Percentiles rank a stretch among this genome's conserved stretches.
Conservation (phyloP, 129 eudicot species). For the Tagetes patula region DNA sequence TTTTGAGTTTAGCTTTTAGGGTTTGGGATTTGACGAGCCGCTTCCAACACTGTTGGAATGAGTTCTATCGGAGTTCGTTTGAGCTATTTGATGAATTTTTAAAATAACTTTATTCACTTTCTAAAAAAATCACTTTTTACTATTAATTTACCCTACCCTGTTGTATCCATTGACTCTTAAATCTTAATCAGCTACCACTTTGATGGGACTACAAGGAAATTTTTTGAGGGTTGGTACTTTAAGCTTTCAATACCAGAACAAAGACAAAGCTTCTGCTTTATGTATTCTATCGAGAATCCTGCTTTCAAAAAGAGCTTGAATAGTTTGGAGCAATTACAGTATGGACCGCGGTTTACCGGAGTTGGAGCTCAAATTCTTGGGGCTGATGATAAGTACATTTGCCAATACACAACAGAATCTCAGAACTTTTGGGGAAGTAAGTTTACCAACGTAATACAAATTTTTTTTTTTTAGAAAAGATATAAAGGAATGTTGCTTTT, state of each 20-base stretch:
- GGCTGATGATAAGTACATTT: slow-evolving; percentile 83
- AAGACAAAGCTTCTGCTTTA: slow-evolving; percentile 94
- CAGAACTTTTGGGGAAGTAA: slow-evolving; percentile 92
- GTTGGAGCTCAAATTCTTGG: slow-evolving; percentile 96
- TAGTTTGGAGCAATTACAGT: slow-evolving; percentile 59
- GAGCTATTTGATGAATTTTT: too few relatives aligned
- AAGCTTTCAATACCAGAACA: slow-evolving; percentile 92
- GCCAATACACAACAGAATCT: slow-evolving; percentile 76
- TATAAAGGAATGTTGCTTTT: not conserved
- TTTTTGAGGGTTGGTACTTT: slow-evolving; percentile 99
- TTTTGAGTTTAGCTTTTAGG: too few relatives aligned
- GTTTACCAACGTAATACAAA: slow-evolving; percentile 25
- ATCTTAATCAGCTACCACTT: slow-evolving; percentile 70
- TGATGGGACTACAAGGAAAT: slow-evolving; percentile 75
- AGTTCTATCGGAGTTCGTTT: too few relatives aligned
- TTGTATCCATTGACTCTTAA: slow-evolving; percentile 1
- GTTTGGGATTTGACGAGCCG: too few relatives aligned
- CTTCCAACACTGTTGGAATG: too few relatives aligned
- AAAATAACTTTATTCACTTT: too few relatives aligned
- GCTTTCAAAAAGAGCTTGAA: slow-evolving; percentile 61
- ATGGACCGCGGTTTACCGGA: slow-evolving; percentile 85
- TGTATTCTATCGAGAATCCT: slow-evolving; percentile 95
- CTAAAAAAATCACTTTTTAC: too few relatives aligned
- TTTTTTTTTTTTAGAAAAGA: not conserved
- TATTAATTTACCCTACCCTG: too few relatives aligned